phyloP scores from a whole-genome alignment of 305 asterid genomes.

The Fraxinus dipetala region DNA sequence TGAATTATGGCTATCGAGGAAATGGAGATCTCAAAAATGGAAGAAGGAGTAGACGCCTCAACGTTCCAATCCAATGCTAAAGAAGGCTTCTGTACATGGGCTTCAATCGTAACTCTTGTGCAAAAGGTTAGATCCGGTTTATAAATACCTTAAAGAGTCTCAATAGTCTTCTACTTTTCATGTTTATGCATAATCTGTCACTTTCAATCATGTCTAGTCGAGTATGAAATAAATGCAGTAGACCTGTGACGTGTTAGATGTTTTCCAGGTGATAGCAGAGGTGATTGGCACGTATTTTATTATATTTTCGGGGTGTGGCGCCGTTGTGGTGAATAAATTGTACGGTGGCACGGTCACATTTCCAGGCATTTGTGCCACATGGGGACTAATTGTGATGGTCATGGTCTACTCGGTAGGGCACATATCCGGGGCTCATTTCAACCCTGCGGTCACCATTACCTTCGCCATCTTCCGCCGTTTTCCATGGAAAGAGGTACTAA shows the following conservation, averaged over 20 bases:
- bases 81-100: constrained; percentile 21
- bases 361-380: constrained; percentile 64
- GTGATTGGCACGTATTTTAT: constrained; percentile 62
- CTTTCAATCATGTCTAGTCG: not conserved
- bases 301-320: constrained; percentile 72
- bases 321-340: constrained; percentile 52
- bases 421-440: constrained; percentile 84
- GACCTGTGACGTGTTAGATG: not conserved
- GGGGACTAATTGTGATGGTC: constrained; percentile 77
- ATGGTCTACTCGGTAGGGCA: constrained; percentile 71
- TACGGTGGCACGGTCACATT: constrained; percentile 53
- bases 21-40: constrained; percentile 38
- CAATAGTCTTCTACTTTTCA: not conserved
- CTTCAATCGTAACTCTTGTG: constrained; percentile 24
- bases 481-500: constrained; percentile 57
- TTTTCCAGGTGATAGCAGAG: constrained; percentile 58
- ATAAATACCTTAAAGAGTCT: not conserved
- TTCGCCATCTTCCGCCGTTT: constrained; percentile 52
- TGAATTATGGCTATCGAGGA: constrained; percentile 14
- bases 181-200: too few relatives aligned
- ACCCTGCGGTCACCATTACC: constrained; percentile 74
- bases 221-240: not conserved
- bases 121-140: constrained; percentile 44
- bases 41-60: constrained; percentile 34
- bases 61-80: constrained; percentile 5